phyloP scores from a whole-genome alignment of 768 basidiomycete genomes.

The Hypsizygus marmoreus region DNA sequence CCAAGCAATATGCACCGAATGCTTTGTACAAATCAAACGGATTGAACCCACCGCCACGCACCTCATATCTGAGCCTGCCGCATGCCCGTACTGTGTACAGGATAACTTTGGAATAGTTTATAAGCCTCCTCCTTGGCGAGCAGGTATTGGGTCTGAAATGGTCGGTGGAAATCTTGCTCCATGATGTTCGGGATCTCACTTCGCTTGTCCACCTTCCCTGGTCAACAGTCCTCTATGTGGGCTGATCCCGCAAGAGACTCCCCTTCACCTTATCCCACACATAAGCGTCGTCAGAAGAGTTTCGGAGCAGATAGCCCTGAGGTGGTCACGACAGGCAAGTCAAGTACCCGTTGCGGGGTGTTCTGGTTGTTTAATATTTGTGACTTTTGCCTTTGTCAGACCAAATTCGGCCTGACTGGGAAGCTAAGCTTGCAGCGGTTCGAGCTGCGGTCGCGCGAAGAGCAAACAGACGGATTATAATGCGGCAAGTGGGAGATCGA shows the following conservation, averaged over 20 bases:
- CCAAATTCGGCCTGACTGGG: conserved; percentile 98
- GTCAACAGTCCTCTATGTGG: conserved; percentile 35
- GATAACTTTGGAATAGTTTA: conserved; percentile 96
- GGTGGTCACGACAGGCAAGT: conserved; percentile 86
- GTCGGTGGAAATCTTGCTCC: conserved; percentile 43
- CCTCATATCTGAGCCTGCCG: conserved; percentile 93
- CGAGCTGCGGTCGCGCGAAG: conserved; percentile 95
- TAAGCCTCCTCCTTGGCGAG: conserved; percentile 75
- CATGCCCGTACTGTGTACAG: conserved; percentile 97
- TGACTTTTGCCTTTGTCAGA: too few relatives aligned
- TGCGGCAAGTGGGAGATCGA: conserved; percentile 97
- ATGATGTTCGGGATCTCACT: conserved; percentile 9
- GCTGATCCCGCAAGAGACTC: conserved; percentile 54
- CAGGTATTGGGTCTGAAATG: conserved; percentile 76
- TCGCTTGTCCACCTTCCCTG: background rate
- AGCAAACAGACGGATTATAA: conserved; percentile 94
- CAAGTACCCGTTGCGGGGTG: too few relatives aligned
- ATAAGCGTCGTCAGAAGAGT: conserved; percentile 85
- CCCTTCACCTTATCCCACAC: conserved; percentile 44
- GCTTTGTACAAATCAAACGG: conserved; percentile 98
- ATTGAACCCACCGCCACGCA: conserved; percentile 93
- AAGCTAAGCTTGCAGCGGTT: conserved; percentile 90
- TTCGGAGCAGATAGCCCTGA: conserved; percentile 84
- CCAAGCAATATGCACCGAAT: conserved; percentile 98
- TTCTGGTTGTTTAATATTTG: too few relatives aligned